These are phyloP conservation scores for Inga oerstediana DNA, from an alignment of 306 rosid species.

Conservation along the genomic window DNA sequence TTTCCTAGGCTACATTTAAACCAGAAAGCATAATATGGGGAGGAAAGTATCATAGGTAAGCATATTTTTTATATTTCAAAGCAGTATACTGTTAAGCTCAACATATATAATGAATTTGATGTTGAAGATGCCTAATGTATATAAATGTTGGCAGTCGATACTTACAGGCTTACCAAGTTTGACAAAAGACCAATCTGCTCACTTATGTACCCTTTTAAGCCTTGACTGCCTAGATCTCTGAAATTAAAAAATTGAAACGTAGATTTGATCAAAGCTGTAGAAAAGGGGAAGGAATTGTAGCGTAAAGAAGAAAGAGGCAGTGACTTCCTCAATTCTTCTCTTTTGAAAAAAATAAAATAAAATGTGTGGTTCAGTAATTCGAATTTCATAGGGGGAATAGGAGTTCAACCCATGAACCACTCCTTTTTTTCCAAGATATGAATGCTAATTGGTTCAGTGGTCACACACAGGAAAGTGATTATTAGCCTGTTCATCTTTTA, in stretches of 20 bases:
- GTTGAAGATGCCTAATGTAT: conserved; percentile 2
- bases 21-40: neutral
- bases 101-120: neutral
- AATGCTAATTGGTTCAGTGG: neutral
- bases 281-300: neutral
- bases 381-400: neutral
- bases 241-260: conserved; percentile 31
- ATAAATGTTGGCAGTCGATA: conserved; percentile 40
- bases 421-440: neutral
- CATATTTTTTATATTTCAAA: conserved; percentile 17
- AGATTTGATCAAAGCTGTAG: neutral
- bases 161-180: conserved; percentile 93
- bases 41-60: neutral
- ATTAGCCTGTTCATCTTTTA: neutral
- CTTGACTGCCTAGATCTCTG: conserved; percentile 96
- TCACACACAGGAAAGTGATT: conserved; percentile 1
- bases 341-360: neutral
- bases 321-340: neutral
- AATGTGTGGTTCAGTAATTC: neutral
- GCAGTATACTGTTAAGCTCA: neutral
- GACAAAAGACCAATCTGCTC: conserved; percentile 78
- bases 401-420: conserved; percentile 20
- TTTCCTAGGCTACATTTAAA: neutral
- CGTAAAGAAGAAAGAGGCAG: neutral
- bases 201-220: conserved; percentile 83